Evolutionary conservation across 805 yeast genomes (phyloP).

Genomic region (Komagataella phaffii): DNA sequence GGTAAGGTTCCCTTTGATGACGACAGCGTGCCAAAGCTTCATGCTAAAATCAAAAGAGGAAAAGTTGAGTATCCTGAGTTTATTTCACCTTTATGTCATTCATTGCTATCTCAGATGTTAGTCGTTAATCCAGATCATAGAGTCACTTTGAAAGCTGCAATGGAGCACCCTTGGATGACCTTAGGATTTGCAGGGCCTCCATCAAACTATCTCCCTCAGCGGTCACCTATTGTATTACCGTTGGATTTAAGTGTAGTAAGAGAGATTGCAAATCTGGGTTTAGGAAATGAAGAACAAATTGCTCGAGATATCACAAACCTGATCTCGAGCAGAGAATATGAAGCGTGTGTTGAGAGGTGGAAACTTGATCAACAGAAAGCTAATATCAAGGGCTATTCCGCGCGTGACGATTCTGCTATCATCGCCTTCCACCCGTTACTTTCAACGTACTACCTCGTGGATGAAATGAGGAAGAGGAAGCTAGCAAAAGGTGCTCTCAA

Average conservation of each 20-base stretch:
- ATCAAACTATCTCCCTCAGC: conserved; percentile 57
- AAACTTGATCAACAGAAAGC: background rate
- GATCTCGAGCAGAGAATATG: conserved; percentile 40
- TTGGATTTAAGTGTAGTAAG: conserved; percentile 52
- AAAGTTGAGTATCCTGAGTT: conserved; percentile 82
- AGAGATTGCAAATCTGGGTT: conserved; percentile 67
- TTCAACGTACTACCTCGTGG: conserved; percentile 76
- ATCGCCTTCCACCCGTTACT: conserved; percentile 78
- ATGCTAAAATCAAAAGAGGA: conserved; percentile 88
- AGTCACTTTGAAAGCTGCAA: conserved; percentile 66
- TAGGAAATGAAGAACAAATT: conserved; percentile 56
- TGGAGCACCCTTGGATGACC: conserved; percentile 88
- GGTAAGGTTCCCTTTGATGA: conserved; percentile 99
- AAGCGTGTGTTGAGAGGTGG: background rate
- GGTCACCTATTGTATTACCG: conserved; percentile 65
- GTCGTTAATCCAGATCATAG: conserved; percentile 81
- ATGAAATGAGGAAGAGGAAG: conserved; percentile 69
- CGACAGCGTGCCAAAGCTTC: conserved; percentile 80
- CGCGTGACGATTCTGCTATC: conserved; percentile 56
- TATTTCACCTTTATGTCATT: conserved; percentile 68
- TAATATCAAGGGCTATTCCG: conserved; percentile 8
- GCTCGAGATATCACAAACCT: conserved; percentile 40
- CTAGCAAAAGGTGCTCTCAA: background rate
- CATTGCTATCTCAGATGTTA: conserved; percentile 74
- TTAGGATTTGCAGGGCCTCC: conserved; percentile 72